Percentiles rank a stretch among this genome's conserved stretches.
Conservation (phyloP, 2,329 filamentous ascomycete genomes). For the Sporothrix schenckii region DNA sequence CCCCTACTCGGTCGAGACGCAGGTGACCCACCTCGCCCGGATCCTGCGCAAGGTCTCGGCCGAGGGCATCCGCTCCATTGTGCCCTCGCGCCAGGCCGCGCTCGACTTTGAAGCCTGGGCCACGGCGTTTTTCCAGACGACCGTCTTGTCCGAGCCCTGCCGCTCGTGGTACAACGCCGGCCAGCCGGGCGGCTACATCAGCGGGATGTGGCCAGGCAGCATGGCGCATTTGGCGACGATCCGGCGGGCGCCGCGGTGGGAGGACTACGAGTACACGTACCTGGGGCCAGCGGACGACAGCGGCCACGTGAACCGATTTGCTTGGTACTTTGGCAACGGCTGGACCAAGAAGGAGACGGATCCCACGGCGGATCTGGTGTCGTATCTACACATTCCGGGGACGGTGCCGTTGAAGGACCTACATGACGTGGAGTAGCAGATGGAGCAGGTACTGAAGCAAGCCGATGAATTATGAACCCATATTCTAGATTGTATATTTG, state of each 20-base stretch:
- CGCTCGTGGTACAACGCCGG: constrained; percentile 44
- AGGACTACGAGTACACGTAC: constrained; percentile 43
- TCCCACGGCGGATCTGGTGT: constrained; percentile 46
- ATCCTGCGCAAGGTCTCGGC: constrained; percentile 55
- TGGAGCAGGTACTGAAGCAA: constrained; percentile 54
- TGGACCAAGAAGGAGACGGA: constrained; percentile 49
- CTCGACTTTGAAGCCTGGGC: constrained; percentile 41
- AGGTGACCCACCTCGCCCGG: constrained; percentile 50
- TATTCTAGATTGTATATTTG: too few relatives aligned
- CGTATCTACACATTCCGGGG: constrained; percentile 52
- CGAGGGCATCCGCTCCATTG: constrained; percentile 48
- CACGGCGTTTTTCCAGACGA: constrained; percentile 41
- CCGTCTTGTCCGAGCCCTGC: constrained; percentile 42
- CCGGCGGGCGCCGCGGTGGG: constrained; percentile 41
- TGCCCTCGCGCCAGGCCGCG: constrained; percentile 28
- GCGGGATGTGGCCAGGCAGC: constrained; percentile 39
- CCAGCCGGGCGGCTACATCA: constrained; percentile 37
- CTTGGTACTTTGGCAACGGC: constrained; percentile 54
- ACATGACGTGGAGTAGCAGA: constrained; percentile 70
- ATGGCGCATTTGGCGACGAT: constrained; percentile 39
- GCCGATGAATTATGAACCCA: too few relatives aligned
- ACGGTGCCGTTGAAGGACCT: constrained; percentile 63
- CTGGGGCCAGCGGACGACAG: constrained; percentile 45
- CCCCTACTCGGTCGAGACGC: constrained; percentile 35
- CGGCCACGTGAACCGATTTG: constrained; percentile 34